Base-by-base conservation (phyloP, 2,329 filamentous ascomycete species). In the Exserohilum turcica region DNA sequence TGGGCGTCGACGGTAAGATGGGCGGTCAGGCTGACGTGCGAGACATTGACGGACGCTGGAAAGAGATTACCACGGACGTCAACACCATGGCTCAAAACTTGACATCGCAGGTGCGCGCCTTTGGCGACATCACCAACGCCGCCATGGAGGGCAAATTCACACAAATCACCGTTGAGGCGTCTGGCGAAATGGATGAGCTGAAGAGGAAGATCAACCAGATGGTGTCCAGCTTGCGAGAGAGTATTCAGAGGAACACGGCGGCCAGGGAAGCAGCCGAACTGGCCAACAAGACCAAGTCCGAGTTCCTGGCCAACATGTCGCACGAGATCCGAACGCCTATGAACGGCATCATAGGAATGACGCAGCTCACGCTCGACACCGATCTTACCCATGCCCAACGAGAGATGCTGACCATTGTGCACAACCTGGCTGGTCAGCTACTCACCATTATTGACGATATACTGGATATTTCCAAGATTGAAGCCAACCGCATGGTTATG, bases 171-270 rank as follows among this genome's bases (percentile, higher is more conserved):
- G 93, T 99, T 15, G 92, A 97, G 74, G 94, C 94, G 16, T 97
- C 93, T 10, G 94, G 94, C 60, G 94, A 99, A 76, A 97, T 99
- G 94, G 94, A 97, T 76, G 93, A 97, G 75, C 82, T 99, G 66
- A 99, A 99, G 78, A 87, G 92, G 68, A 97, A 97, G 82, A 97
- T 99, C 83, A 99, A 97, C 74, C 91, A 95, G 79, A 99, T 99
- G 94, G 92, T 97, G 47, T 94, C 90, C 72, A 96, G 96, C 72
- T 79, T 99, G 58, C 83, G 93, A 64, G 94, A 97, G 77, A 95
- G 90, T 81, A 97, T 99, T 64, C 92, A 97, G 74, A 87, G 92
- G 73, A 99, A 97, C 74, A 97, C 92, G 3, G 91, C 92, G 62
- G 94, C 94, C 52, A 89, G 94, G 76, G 93, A 97, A 76, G 92